Evolutionary conservation across 306 rosid species (phyloP).

Genomic region (Lathyrus oleraceus): DNA sequence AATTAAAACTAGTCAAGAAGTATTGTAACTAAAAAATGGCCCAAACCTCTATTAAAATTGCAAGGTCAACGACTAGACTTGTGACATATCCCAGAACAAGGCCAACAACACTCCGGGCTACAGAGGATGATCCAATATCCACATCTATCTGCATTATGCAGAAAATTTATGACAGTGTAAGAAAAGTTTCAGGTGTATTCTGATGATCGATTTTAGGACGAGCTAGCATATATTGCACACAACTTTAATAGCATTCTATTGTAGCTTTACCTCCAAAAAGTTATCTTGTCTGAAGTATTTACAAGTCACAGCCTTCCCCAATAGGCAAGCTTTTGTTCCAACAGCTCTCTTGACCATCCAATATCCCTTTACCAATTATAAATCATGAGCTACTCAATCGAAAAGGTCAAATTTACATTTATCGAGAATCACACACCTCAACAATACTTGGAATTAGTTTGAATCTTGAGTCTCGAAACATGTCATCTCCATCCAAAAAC

Average conservation of each 20-base stretch:
- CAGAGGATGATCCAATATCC: constrained; percentile 96
- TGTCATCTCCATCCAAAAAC: constrained; percentile 77
- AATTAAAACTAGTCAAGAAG: not conserved
- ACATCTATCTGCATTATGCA: constrained; percentile 77
- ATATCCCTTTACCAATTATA: constrained; percentile 68
- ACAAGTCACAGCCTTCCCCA: constrained; percentile 95
- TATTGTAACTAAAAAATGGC: constrained; percentile 16
- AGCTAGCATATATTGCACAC: not conserved
- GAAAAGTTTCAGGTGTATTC: not conserved
- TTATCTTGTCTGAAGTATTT: constrained; percentile 78
- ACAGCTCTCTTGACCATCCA: constrained; percentile 99
- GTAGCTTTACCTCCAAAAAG: constrained; percentile 75
- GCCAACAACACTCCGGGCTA: constrained; percentile 87
- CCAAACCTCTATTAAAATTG: constrained; percentile 86
- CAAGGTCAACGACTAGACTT: constrained; percentile 91
- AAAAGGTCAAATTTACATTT: constrained; percentile 1
- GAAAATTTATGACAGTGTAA: constrained; percentile 18
- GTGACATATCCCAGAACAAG: constrained; percentile 96
- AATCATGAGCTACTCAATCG: constrained; percentile 30
- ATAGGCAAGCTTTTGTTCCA: constrained; percentile 94
- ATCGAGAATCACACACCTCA: constrained; percentile 57
- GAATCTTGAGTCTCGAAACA: constrained; percentile 78
- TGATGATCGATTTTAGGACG: not conserved
- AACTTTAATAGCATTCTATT: not conserved
- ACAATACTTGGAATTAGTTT: constrained; percentile 94